Conservation (phyloP, 2,329 filamentous ascomycete genomes). For the Alternaria atra region DNA sequence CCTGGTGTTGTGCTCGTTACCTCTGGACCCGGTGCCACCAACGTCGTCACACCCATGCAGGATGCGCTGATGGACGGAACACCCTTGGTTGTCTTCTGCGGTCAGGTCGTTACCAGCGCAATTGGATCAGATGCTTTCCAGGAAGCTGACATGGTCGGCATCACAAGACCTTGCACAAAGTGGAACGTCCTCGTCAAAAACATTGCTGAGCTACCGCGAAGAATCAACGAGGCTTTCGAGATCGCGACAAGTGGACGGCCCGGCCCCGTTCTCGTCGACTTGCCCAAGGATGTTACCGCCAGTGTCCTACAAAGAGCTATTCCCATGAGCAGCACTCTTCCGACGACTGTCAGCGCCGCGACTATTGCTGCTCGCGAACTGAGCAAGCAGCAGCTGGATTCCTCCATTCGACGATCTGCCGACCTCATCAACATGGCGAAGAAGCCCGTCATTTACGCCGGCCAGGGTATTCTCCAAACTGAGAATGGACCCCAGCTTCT, state of each 20-base stretch:
- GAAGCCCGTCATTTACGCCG: conserved; percentile 95
- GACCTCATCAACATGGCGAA: conserved; percentile 86
- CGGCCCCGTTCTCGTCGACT: conserved; percentile 91
- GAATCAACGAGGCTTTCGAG: conserved; percentile 98
- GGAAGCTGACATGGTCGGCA: conserved; percentile 92
- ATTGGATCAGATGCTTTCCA: conserved; percentile 98
- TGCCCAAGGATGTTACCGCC: conserved; percentile 96
- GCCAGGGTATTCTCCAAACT: conserved; percentile 84
- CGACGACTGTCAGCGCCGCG: conserved; percentile 84
- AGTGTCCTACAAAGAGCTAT: conserved; percentile 84
- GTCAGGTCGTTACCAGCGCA: conserved; percentile 87
- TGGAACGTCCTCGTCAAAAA: conserved; percentile 99
- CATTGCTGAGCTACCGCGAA: conserved; percentile 87
- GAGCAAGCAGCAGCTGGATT: conserved; percentile 74
- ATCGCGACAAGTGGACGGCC: conserved; percentile 95
- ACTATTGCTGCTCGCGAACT: conserved; percentile 80
- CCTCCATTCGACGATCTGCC: conserved; percentile 79
- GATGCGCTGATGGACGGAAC: conserved; percentile 95
- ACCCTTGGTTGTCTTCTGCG: conserved; percentile 93
- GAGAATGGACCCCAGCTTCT: conserved; percentile 82
- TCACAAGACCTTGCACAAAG: conserved; percentile 94
- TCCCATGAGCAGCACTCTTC: conserved; percentile 76
- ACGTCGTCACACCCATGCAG: conserved; percentile 95
- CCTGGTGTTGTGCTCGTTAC: conserved; percentile 97
- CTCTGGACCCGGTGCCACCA: conserved; percentile 94